phyloP scores from a whole-genome alignment of 2,329 filamentous ascomycete genomes.

The Apiospora kogelbergensis region DNA sequence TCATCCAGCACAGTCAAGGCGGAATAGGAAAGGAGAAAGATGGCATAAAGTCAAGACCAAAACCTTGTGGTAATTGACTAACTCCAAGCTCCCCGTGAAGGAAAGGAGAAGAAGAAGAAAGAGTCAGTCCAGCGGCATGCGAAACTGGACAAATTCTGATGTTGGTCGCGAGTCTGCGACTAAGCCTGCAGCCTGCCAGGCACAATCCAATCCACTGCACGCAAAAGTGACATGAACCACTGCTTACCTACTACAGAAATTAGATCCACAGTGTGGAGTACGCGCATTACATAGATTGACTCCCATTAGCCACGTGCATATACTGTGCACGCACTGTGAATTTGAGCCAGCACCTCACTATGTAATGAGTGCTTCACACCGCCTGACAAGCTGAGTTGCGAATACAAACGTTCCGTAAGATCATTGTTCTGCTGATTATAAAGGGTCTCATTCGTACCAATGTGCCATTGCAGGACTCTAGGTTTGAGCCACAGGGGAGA shows the following conservation, averaged over 20 bases:
- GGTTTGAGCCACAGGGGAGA: not conserved
- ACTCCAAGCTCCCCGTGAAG: conserved; percentile 3
- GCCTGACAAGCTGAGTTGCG: too few species aligned
- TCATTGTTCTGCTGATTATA: too few species aligned
- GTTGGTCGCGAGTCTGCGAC: not conserved
- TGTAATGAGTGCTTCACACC: too few species aligned
- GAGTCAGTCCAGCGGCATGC: not conserved
- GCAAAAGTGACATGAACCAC: not conserved
- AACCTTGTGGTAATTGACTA: not conserved
- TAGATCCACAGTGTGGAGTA: not conserved
- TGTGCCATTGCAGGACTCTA: not conserved
- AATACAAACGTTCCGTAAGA: too few species aligned
- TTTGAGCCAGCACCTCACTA: not conserved
- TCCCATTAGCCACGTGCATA: too few species aligned
- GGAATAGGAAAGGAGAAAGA: not conserved
- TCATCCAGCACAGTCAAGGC: conserved; percentile 4
- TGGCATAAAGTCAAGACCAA: not conserved
- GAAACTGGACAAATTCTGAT: not conserved
- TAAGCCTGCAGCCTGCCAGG: not conserved
- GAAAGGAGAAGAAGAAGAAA: not conserved
- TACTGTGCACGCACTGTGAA: not conserved
- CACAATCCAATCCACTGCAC: not conserved
- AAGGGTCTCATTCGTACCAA: too few species aligned
- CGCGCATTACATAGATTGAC: not conserved
- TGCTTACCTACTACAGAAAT: too few species aligned